A percentile compares a stretch with the other conserved stretches of the same genome.
These are phyloP conservation scores for Chalara sp. DNA, from an alignment of 2,329 filamentous ascomycete species.

Conservation along the genomic window DNA sequence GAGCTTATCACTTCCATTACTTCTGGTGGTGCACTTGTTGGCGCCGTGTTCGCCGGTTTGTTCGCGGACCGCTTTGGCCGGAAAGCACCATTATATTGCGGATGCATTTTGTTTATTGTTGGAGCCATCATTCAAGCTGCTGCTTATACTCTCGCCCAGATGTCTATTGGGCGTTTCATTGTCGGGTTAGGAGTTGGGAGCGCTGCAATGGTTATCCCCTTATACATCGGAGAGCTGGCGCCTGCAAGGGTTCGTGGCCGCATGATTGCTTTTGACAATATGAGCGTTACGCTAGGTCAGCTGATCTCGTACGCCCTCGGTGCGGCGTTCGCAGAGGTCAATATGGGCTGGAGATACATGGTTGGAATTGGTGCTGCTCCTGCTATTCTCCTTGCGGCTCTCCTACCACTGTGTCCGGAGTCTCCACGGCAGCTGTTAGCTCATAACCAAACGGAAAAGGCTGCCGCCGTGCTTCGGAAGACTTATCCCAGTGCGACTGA, in stretches of 20 bases:
- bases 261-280: background rate
- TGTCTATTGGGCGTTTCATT: background rate
- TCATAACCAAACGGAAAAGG: background rate
- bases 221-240: background rate
- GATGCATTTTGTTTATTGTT: background rate
- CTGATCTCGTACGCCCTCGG: background rate
- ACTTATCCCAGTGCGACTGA: background rate
- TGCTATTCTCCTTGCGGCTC: background rate
- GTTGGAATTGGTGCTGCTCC: background rate
- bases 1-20: background rate
- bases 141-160: background rate
- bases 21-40: background rate
- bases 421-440: background rate
- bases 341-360: background rate
- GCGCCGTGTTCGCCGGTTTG: background rate
- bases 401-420: background rate
- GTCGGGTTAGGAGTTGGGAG: background rate
- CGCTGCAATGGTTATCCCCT: background rate
- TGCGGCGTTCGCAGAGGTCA: background rate
- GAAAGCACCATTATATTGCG: background rate
- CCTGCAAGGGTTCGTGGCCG: background rate
- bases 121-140: background rate
- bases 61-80: background rate
- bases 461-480: background rate
- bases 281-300: background rate